Base-by-base conservation (phyloP, 176 grass and related monocot genomes). In the Otatea glauca region DNA sequence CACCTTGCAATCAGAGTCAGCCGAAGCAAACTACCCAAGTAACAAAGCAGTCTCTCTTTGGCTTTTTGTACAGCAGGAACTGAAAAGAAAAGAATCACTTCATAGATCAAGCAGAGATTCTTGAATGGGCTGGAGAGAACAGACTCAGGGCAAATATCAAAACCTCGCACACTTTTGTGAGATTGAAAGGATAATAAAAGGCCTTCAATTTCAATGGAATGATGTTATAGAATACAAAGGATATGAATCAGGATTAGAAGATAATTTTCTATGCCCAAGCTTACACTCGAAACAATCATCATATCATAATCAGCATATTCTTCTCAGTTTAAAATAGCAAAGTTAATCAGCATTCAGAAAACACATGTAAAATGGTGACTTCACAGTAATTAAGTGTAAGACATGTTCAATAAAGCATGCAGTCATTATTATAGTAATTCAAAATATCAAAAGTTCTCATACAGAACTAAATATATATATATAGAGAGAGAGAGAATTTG, bases 11-110 rank as follows among this genome's bases (percentile, higher is more conserved):
- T 99, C 97, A 38, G 97, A 99, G 75, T 99, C 97, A 47, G 97
- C 90, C 1, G 97, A 99, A 83, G 97, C 97, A 91, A 99, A 99
- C 76, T 99, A 93, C 71, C 97, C 97, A 59, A 99, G 81, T 61
- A 99, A 92, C 63, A 99, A 92, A 83, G 97, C 97, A 84, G 97
- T 93, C 88, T 99, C 97, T 82, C 97, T 94, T 94, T 99, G 97
- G 82, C 97, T 99, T 85, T 99, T 93, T 1, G 92, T 99, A 74
- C 97, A 99, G 37, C 86, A 99, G 69, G 97, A 99, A 88, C 97
- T 99, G 83, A 35, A 84, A 75, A 76, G 25, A 49, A 50, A 70
- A 50, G 3, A 44, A 73, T 9, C 20, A 58, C 24, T 79, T 86
- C 9, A n/a, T 49, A 42, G 42, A 76, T 86, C 77, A 89, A 77